Evolutionary conservation across 768 basidiomycete genomes (phyloP), one percentile per base, ranked within the genome.

Genomic region (Leucocoprinus sp.): DNA sequence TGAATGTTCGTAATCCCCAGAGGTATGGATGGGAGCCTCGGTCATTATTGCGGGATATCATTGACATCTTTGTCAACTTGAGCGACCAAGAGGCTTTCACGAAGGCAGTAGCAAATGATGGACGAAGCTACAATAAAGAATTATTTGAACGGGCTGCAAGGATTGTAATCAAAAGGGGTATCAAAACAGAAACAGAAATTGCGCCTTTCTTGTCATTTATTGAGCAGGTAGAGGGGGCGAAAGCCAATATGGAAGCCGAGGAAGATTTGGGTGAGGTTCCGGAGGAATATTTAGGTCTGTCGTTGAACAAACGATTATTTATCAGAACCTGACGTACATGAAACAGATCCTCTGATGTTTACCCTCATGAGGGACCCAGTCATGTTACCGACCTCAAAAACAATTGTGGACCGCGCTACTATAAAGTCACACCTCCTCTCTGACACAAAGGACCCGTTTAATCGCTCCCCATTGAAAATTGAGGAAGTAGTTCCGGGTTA

Each of bases 341-440:
- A 34, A 5, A 37, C 15, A 93, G 92, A 93, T 61, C 91, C 89
- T 1, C 70, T 96, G 52, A 90, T 93, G 80, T 84, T 75, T 56
- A 86, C 87, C 3, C 59, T 99, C 43, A 99, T 99, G 96, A 82
- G 80, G 44, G 92, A 99, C 60, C 96, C 96, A 2, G 93, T 98
- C 47, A 76, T 79, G 23, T 62, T 99, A 24, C 96, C 96, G 0
- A 81, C 85, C 0, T 97, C 93, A 2, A 72, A 69, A 43, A 68
- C 77, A 0, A 73, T 87, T 26, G 61, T 99, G 34, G 96, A 99
- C 61, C 79, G 88, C 18, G 72, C 85, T 1, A 97, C 93, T 2
- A 98, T 99, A 69, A 95, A 95, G 56, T 86, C 92, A 1, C 93
- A 96, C 61, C 67, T 97, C 27, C 68, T 99, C 15, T 95, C 92